Percentiles rank a stretch among this genome's conserved stretches.
phyloP scores from a whole-genome alignment of 2,329 filamentous ascomycete species.

The Metarhizium rileyi region DNA sequence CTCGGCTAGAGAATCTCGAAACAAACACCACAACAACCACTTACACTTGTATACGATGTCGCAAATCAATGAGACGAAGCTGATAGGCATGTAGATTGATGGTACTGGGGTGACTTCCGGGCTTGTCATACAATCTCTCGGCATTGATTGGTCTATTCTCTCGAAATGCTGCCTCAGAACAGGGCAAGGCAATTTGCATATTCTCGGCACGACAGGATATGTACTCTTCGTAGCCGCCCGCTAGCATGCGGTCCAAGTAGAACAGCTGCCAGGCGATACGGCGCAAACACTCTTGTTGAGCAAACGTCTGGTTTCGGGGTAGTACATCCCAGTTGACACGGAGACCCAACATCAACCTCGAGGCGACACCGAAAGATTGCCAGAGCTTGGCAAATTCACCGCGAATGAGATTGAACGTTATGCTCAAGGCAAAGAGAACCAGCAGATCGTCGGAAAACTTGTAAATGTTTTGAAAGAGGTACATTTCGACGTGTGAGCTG shows the following conservation, averaged over 20 bases:
- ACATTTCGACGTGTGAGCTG: conserved; percentile 28
- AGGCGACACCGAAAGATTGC: conserved; percentile 28
- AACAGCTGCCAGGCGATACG: conserved; percentile 30
- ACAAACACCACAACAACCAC: conserved; percentile 3
- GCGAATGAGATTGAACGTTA: conserved; percentile 26
- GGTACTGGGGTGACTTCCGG: conserved; percentile 13
- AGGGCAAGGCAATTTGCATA: conserved; percentile 29
- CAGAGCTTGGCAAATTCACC: conserved; percentile 29
- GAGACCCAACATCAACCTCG: conserved; percentile 27
- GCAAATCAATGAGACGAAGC: conserved; percentile 25
- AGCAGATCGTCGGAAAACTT: conserved; percentile 24
- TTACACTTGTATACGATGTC: conserved; percentile 28
- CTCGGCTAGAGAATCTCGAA: not conserved
- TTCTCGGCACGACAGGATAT: conserved; percentile 26
- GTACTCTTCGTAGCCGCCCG: conserved; percentile 31
- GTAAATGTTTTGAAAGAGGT: conserved; percentile 30
- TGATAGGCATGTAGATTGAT: conserved; percentile 25
- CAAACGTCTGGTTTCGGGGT: conserved; percentile 19
- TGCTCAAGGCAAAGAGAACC: conserved; percentile 25
- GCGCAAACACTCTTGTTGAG: conserved; percentile 26
- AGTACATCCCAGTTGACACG: conserved; percentile 30
- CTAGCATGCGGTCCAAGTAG: conserved; percentile 27
- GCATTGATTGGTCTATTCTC: conserved; percentile 21
- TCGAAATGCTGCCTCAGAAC: conserved; percentile 22
- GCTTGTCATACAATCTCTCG: conserved; percentile 22